Conservation (phyloP, 441 rosid species). For the Erodium chrysanthum region DNA sequence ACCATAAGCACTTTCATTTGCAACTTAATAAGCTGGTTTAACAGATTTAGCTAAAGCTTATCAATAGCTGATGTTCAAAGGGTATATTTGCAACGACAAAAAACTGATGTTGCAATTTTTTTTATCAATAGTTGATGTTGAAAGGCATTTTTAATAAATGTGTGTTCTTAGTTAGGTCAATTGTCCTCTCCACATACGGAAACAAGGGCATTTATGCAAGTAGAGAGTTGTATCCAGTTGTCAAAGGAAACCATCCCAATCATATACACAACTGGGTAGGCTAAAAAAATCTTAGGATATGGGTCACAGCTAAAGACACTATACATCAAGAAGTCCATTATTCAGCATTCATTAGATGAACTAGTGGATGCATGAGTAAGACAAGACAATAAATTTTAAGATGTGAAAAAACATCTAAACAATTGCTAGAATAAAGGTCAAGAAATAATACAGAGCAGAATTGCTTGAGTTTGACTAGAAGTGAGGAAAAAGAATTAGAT, state of each 20-base stretch:
- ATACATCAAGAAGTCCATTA: neutral
- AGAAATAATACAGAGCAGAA: neutral
- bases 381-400: neutral
- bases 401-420: neutral
- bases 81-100: too few relatives aligned
- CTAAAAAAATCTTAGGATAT: neutral
- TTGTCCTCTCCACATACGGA: too few relatives aligned
- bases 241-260: neutral
- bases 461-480: neutral
- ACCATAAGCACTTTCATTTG: neutral
- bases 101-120: too few relatives aligned
- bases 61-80: too few relatives aligned
- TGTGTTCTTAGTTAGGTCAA: too few relatives aligned
- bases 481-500: neutral
- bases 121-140: too few relatives aligned
- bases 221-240: neutral
- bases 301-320: neutral
- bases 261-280: neutral
- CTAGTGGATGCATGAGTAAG: neutral
- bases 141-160: too few relatives aligned
- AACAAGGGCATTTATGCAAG: too few relatives aligned
- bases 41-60: neutral
- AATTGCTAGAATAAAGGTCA: neutral
- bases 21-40: neutral
- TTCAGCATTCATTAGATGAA: neutral